A percentile compares a stretch with the other conserved stretches of the same genome.
Evolutionary conservation across 441 rosid species (phyloP).

Genomic region (Omphalea diandra): DNA sequence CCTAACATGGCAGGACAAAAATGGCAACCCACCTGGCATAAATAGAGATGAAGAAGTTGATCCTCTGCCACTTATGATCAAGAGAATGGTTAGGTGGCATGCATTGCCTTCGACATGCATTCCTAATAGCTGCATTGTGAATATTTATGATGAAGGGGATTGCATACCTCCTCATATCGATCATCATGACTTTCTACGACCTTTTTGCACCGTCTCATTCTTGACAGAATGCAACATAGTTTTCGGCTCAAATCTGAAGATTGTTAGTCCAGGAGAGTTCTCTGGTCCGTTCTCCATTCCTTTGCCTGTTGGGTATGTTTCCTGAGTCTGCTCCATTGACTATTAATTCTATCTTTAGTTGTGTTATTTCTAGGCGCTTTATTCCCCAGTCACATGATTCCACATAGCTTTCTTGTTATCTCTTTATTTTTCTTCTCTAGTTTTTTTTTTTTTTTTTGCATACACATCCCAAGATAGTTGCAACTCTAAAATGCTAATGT

Average conservation of each 20-base stretch:
- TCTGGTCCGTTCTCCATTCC: constrained; percentile 46
- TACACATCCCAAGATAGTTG: not conserved
- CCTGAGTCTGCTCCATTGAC: constrained; percentile 13
- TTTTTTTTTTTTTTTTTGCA: not conserved
- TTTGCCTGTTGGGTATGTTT: constrained; percentile 71
- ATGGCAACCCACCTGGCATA: constrained; percentile 66
- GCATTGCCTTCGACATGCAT: constrained; percentile 55
- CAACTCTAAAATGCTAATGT: no score
- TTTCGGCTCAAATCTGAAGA: constrained; percentile 53
- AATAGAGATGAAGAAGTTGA: constrained; percentile 53
- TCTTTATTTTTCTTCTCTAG: not conserved
- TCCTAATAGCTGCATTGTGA: constrained; percentile 71
- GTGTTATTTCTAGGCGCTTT: not conserved
- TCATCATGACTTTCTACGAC: constrained; percentile 63
- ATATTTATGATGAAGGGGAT: constrained; percentile 70
- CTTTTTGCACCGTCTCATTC: constrained; percentile 69
- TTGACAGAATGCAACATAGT: constrained; percentile 52
- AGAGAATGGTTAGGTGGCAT: constrained; percentile 60
- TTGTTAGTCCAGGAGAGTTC: constrained; percentile 59
- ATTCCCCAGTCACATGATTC: no score
- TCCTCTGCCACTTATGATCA: constrained; percentile 57
- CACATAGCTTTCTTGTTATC: not conserved
- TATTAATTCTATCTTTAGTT: not conserved
- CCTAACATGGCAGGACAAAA: constrained; percentile 40
- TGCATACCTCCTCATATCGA: constrained; percentile 77